These are phyloP conservation scores for Blepharisma stoltei DNA, from an alignment of 73 alveolate genomes.

Conservation along the genomic window DNA sequence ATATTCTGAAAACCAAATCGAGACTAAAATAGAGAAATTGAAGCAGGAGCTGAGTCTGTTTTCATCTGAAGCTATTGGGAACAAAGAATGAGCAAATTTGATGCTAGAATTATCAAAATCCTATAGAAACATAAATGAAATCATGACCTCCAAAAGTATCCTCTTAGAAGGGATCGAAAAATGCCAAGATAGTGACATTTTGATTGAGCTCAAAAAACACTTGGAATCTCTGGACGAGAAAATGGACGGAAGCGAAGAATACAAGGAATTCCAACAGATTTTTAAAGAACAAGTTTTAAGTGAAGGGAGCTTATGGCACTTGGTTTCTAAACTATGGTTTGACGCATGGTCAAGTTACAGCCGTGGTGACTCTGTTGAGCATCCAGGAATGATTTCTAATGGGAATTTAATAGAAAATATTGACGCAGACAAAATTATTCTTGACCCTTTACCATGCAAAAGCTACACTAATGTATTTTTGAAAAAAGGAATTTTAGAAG, in stretches of 20 bases:
- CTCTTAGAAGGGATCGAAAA: too few relatives aligned
- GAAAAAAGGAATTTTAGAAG: slow-evolving; percentile 40
- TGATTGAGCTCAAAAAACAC: too few relatives aligned
- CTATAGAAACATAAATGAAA: too few relatives aligned
- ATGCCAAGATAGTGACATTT: too few relatives aligned
- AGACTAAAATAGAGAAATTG: too few relatives aligned
- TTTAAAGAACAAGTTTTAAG: background rate
- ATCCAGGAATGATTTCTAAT: slow-evolving; percentile 8
- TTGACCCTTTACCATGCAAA: slow-evolving; percentile 35
- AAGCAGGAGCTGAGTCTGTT: too few relatives aligned
- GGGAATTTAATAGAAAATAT: background rate
- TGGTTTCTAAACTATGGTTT: slow-evolving; percentile 5
- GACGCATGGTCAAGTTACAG: background rate
- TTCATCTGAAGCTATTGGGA: too few relatives aligned
- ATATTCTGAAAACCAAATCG: too few relatives aligned
- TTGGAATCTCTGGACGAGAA: too few relatives aligned
- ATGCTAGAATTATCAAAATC: too few relatives aligned
- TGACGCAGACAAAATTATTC: background rate
- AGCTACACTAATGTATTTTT: slow-evolving; percentile 35
- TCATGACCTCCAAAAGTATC: too few relatives aligned
- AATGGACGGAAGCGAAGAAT: background rate
- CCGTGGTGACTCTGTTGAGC: background rate
- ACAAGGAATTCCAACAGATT: background rate
- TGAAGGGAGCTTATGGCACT: slow-evolving; percentile 27
- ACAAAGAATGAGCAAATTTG: too few relatives aligned